Percentiles rank a stretch among this genome's conserved stretches.
Conservation (phyloP, 371 early-diverging fungal genomes). For the Syncephalastrum contaminatum region DNA sequence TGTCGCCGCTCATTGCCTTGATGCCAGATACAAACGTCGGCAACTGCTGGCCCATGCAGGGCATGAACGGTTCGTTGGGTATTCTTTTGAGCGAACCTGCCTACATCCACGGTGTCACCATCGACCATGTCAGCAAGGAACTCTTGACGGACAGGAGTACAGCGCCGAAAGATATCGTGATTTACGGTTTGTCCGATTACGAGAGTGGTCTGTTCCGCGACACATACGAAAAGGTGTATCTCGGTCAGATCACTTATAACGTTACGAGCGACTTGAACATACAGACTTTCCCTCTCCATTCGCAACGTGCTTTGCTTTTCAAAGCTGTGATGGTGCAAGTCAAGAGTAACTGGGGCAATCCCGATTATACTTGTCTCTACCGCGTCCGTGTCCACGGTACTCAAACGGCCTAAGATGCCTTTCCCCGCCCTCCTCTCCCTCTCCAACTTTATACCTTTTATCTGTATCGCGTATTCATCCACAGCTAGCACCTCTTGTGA, state of each 20-base stretch:
- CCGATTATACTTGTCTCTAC: slow-evolving; percentile 76
- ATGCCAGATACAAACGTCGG: slow-evolving; percentile 58
- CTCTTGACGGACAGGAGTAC: slow-evolving; percentile 53
- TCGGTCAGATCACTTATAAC: slow-evolving; percentile 20
- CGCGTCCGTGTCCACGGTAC: slow-evolving; percentile 76
- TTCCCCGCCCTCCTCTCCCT: too few relatives aligned
- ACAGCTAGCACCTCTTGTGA: too few relatives aligned
- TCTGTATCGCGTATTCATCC: too few relatives aligned
- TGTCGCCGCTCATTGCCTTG: slow-evolving; percentile 49
- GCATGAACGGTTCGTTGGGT: slow-evolving; percentile 60
- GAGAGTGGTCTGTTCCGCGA: slow-evolving; percentile 3
- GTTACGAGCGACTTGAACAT: slow-evolving; percentile 17
- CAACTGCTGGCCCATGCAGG: slow-evolving; percentile 77
- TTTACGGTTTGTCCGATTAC: slow-evolving; percentile 56
- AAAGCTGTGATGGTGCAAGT: slow-evolving; percentile 51
- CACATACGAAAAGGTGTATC: slow-evolving; percentile 1
- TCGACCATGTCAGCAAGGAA: slow-evolving; percentile 64
- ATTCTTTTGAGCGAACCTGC: slow-evolving; percentile 58
- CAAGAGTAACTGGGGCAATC: slow-evolving; percentile 72
- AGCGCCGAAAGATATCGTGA: slow-evolving; percentile 65
- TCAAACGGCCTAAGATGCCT: too few relatives aligned
- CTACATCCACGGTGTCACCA: slow-evolving; percentile 56
- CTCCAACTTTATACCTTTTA: too few relatives aligned
- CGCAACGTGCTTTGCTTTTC: slow-evolving; percentile 27
- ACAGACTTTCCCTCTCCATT: slow-evolving; percentile 40